phyloP scores from a whole-genome alignment of 331 rosid genomes.

The Malus hybrid region DNA sequence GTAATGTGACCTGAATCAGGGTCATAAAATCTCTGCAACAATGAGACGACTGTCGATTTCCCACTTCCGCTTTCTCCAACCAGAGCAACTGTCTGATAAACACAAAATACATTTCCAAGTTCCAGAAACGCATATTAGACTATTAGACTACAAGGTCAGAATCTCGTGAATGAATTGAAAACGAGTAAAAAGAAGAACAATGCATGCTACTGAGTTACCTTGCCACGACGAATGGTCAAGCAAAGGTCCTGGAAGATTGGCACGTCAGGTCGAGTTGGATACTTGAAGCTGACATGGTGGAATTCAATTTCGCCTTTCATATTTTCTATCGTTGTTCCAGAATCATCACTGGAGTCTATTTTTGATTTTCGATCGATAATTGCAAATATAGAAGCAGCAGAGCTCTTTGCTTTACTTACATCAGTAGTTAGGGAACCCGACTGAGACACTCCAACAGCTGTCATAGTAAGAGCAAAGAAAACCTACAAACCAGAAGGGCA shows the following conservation, averaged over 20 bases:
- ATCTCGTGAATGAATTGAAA: not conserved
- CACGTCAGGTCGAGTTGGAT: constrained; percentile 74
- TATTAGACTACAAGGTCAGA: not conserved
- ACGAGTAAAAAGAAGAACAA: not conserved
- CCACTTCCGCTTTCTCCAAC: constrained; percentile 55
- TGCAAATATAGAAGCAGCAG: constrained; percentile 69
- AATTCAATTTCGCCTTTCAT: constrained; percentile 81
- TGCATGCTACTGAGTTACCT: constrained; percentile 30
- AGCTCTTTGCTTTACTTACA: constrained; percentile 55
- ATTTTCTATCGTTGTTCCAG: constrained; percentile 45
- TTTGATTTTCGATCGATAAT: constrained; percentile 60
- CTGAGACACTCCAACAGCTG: constrained; percentile 62
- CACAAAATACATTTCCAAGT: not conserved
- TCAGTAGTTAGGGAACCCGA: constrained; percentile 69
- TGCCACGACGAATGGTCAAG: constrained; percentile 67
- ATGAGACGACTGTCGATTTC: constrained; percentile 37
- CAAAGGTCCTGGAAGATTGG: constrained; percentile 67
- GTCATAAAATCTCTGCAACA: constrained; percentile 38
- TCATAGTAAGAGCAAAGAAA: constrained; percentile 63
- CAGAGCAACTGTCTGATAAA: constrained; percentile 33
- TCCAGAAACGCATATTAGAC: not conserved
- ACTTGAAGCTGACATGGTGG: constrained; percentile 63
- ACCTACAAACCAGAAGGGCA: constrained; percentile 18
- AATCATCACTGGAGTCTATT: constrained; percentile 68
- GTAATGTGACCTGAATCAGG: constrained; percentile 34